Evolutionary conservation across 805 yeast genomes (phyloP).

Genomic region (Yarrowia sp.): DNA sequence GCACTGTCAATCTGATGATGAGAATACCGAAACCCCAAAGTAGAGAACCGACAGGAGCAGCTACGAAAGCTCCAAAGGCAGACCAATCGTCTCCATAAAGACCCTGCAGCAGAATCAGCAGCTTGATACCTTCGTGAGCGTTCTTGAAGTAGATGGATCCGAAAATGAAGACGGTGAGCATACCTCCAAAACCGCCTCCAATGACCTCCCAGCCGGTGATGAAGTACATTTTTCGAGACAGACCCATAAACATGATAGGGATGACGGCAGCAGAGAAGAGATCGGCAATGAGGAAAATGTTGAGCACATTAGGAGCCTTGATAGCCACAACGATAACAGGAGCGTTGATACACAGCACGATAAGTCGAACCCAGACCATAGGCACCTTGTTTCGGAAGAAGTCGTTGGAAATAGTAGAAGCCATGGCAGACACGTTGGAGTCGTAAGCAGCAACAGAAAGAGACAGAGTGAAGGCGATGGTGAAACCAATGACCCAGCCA

Average conservation of each 20-base stretch:
- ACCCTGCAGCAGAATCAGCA: slow-evolving; percentile 64
- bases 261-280: slow-evolving; percentile 81
- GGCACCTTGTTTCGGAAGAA: slow-evolving; percentile 77
- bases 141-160: slow-evolving; percentile 75
- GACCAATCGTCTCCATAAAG: slow-evolving; percentile 85
- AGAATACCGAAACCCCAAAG: slow-evolving; percentile 54
- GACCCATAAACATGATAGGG: slow-evolving; percentile 79
- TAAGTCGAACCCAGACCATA: slow-evolving; percentile 60
- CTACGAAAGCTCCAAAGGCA: slow-evolving; percentile 90
- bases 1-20: slow-evolving; percentile 36
- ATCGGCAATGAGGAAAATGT: slow-evolving; percentile 88
- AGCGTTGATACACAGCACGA: slow-evolving; percentile 73
- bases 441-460: slow-evolving; percentile 88
- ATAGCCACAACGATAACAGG: slow-evolving; percentile 85
- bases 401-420: slow-evolving; percentile 86
- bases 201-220: slow-evolving; percentile 77
- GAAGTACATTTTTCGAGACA: slow-evolving; percentile 63
- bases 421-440: slow-evolving; percentile 82
- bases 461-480: slow-evolving; percentile 67
- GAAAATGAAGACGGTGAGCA: slow-evolving; percentile 73
- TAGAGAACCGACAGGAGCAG: slow-evolving; percentile 81
- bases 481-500: slow-evolving; percentile 81
- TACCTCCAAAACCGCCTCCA: slow-evolving; percentile 79
- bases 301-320: slow-evolving; percentile 77
- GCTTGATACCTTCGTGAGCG: slow-evolving; percentile 73